These are phyloP conservation scores for Carex parvula DNA, from an alignment of 176 grass and related monocot species.

Conservation along the genomic window DNA sequence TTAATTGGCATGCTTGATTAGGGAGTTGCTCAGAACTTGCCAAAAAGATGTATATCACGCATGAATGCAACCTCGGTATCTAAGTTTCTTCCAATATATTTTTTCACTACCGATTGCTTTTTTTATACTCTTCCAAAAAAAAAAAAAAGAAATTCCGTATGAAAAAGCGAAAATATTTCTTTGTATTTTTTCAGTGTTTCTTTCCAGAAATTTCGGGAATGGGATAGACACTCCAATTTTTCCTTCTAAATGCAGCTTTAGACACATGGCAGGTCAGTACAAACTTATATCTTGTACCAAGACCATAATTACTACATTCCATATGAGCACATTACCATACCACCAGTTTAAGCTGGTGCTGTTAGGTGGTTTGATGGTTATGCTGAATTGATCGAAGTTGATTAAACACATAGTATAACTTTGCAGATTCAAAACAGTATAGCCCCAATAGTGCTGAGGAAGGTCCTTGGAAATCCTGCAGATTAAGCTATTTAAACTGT, in stretches of 20 bases:
- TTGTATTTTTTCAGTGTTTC: slow-evolving; percentile 16
- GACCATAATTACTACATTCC: not conserved
- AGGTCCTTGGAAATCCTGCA: slow-evolving; percentile 7
- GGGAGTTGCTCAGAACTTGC: slow-evolving; percentile 31
- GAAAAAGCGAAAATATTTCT: not conserved
- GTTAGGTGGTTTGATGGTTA: not conserved
- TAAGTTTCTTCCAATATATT: slow-evolving; percentile 17
- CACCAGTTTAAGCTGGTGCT: not conserved
- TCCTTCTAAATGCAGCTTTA: slow-evolving; percentile 22
- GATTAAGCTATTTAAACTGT: slow-evolving; percentile 10
- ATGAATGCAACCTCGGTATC: slow-evolving; percentile 21
- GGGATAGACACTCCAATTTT: slow-evolving; percentile 9
- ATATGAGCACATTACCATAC: not conserved
- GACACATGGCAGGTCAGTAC: slow-evolving; percentile 23
- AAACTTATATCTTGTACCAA: not conserved
- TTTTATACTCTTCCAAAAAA: not conserved
- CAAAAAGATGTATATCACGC: slow-evolving; percentile 21
- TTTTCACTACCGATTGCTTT: not conserved
- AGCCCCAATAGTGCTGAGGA: not conserved
- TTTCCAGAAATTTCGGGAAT: slow-evolving; percentile 26
- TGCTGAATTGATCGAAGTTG: not conserved
- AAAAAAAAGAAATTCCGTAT: not conserved
- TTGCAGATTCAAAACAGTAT: slow-evolving; percentile 23
- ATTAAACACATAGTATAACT: not conserved
- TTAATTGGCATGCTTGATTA: slow-evolving; percentile 6